Evolutionary conservation across 768 basidiomycete species (phyloP), one percentile per base, ranked within the genome.

Genomic region (Auricularia heimuer): DNA sequence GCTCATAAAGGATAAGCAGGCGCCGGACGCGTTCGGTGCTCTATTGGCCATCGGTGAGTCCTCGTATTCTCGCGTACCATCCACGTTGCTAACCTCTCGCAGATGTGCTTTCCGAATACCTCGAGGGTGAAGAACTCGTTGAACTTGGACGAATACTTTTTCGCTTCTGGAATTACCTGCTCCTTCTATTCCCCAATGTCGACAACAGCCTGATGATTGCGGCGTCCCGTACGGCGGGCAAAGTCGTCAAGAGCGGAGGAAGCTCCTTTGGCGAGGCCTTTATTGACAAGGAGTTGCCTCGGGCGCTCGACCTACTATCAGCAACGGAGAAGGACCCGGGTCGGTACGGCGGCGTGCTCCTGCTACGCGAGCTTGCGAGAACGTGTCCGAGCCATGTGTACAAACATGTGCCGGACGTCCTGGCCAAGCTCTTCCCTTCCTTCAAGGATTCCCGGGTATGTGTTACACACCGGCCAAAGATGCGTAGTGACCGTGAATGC

Each of bases 151-250:
- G 64, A 47, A 87, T 89, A 68, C 83, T 91, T 45, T 94, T 90
- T 75, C 85, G 92, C 62, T 88, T 95, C 73, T 92, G 89, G 78
- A 92, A 92, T 76, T 96, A 97, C 77, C 88, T 97, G 75, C 92
- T 94, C 73, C 86, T 90, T 47, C 83, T 96, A n/a, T 82, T 97
- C 18, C 94, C 93, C 4, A 92, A 92, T 71, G 83, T 87, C 63
- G 96, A 98, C 74, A 85, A 93, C 71, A 89, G 90, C 74, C 86
- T 99, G 72, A 99, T 98, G 96, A 82, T 94, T 39, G 85, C 89
- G 7, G 94, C 94, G 1, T 93, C 94, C n/a, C 91, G 94, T 74
- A 94, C 92, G 0, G 82, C 94, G 35, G 94, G 94, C 0, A 83
- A 86, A 70, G 95, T 96, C 71, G 90, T 90, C 39, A 83, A 88